Evolutionary conservation across 2,329 filamentous ascomycete species (phyloP), one percentile per base, ranked within the genome.

Genomic region (Fusarium liriodendri): DNA sequence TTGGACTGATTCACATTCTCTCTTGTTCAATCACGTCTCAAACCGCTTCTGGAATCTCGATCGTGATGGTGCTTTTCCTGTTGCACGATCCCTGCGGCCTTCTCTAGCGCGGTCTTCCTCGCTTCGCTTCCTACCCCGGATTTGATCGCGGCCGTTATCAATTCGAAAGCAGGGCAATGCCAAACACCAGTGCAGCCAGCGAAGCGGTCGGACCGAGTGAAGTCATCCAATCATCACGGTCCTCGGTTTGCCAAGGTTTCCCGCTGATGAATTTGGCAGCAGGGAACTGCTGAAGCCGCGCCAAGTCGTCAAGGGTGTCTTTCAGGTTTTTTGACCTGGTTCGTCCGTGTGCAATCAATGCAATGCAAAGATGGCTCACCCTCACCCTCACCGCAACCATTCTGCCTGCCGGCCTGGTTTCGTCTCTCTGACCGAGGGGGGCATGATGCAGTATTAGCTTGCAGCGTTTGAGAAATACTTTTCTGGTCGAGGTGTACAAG

Each of bases 191-290:
- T 13, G 22, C 45, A 50, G 25, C 25, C 45, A 52, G 25, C 25
- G 25, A 6, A 54, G 60, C 62, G 66, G 69, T 73, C 66, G 58
- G 42, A 68, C 58, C 60, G 60, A 61, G 75, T 79, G 77, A 79
- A 78, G 77, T 79, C 77, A 79, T 78, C 75, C 76, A 78, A 78
- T 77, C 76, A 77, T 58, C 50, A 52, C 64, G 38, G 35, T 20
- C 25, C 45, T 64, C 27, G n/a, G 20, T 37, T 45, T 54, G 64
- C 65, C 72, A 70, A 69, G 66, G 38, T 40, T 45, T 47, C 42
- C 59, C 47, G 47, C 7, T 54, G 72, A 76, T 76, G 73, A 52
- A 76, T 78, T 29, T 61, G 73, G 76, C 54, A 78, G 69, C 64
- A 72, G 73, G 66, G 67, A 63, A 66, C 73, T 64, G 25, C 35